A percentile compares a stretch with the other conserved stretches of the same genome.
Conservation (phyloP, 2,329 filamentous ascomycete species). For the Colletotrichum lini region DNA sequence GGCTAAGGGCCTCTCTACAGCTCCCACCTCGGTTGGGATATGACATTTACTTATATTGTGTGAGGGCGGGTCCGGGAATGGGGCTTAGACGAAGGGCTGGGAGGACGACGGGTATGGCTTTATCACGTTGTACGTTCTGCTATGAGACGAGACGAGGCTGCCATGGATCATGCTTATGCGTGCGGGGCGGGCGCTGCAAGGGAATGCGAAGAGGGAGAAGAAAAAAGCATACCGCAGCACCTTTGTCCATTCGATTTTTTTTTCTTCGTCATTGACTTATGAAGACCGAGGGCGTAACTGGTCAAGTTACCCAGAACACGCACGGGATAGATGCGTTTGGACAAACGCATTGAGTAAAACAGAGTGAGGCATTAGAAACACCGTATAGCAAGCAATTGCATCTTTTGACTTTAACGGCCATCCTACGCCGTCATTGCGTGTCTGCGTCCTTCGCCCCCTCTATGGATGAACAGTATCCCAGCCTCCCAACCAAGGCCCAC, state of each 20-base stretch:
- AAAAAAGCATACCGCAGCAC: background rate
- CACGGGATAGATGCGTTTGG: background rate
- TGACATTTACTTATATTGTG: background rate
- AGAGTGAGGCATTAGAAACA: conserved; percentile 16
- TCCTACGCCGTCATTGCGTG: too few species aligned
- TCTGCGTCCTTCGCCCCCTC: too few species aligned
- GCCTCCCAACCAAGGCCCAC: too few species aligned
- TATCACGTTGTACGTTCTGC: conserved; percentile 22
- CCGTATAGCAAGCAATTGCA: conserved; percentile 40
- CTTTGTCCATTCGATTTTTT: background rate
- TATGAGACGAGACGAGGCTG: conserved; percentile 24
- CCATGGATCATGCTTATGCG: conserved; percentile 14
- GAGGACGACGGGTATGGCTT: conserved; percentile 4
- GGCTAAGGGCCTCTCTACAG: background rate
- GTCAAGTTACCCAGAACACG: background rate
- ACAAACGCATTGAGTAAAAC: background rate
- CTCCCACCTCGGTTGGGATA: background rate
- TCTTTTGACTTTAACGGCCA: background rate
- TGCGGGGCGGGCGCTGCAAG: background rate
- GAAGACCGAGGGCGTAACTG: background rate
- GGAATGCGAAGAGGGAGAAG: background rate
- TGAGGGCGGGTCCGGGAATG: background rate
- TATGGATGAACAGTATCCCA: too few species aligned
- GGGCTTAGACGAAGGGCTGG: background rate
- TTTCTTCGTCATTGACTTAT: background rate